A percentile compares a stretch with the other conserved stretches of the same genome.
phyloP scores from a whole-genome alignment of 2,329 filamentous ascomycete genomes.

The Calonectria montana region DNA sequence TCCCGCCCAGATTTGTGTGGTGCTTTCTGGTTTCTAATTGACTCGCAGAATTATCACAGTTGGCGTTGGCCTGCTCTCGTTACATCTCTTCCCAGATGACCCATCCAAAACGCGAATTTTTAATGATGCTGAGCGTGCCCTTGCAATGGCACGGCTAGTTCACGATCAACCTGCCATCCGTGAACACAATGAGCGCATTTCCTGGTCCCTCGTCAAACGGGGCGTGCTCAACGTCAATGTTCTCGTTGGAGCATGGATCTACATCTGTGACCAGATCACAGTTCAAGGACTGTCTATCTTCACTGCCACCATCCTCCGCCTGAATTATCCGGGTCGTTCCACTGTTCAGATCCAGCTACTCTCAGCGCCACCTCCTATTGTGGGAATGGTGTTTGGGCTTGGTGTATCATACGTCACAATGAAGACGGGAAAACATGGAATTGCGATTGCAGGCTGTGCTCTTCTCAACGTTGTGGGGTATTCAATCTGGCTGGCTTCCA shows the following conservation, averaged over 20 bases:
- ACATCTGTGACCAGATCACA: conserved; percentile 68
- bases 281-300: conserved; percentile 66
- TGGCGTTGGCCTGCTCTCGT: conserved; percentile 58
- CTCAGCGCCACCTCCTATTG: conserved; percentile 38
- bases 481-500: conserved; percentile 42
- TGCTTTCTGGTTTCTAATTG: neutral
- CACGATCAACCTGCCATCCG: conserved; percentile 46
- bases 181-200: conserved; percentile 60
- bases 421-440: conserved; percentile 40
- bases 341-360: conserved; percentile 41
- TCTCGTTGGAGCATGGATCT: conserved; percentile 54
- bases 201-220: conserved; percentile 59
- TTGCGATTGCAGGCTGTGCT: conserved; percentile 39
- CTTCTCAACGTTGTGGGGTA: conserved; percentile 39
- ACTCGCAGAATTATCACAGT: conserved; percentile 59
- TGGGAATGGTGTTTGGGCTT: conserved; percentile 39
- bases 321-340: conserved; percentile 40
- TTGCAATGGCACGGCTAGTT: conserved; percentile 63
- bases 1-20: too few species aligned
- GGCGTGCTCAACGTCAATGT: conserved; percentile 56
- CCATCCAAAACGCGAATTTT: conserved; percentile 62
- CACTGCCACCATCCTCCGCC: conserved; percentile 58
- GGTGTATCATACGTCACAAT: conserved; percentile 42
- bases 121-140: conserved; percentile 63
- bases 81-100: conserved; percentile 62